Conservation (phyloP, 192 early-diverging fungal species). For the Helicostylum pulchrum region DNA sequence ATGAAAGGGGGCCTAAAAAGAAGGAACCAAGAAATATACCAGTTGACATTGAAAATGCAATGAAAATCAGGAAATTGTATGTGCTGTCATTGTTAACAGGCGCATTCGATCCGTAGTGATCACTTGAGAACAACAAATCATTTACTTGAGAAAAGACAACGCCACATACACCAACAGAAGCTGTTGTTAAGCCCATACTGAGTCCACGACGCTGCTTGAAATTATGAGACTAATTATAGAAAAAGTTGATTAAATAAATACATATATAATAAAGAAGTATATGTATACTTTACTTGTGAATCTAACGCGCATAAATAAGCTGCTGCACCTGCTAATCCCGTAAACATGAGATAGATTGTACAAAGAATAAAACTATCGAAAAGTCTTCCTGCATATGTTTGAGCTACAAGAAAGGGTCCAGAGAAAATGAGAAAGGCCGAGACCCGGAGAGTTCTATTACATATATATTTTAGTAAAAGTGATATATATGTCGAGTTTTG, state of each 20-base stretch:
- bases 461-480: not conserved
- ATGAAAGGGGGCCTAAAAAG: slow-evolving; percentile 16
- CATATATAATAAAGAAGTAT: not conserved
- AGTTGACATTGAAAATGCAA: slow-evolving; percentile 13
- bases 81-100: slow-evolving; percentile 11
- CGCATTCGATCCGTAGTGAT: slow-evolving; percentile 6
- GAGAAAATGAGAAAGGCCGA: slow-evolving; percentile 12
- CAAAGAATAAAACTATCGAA: slow-evolving; percentile 15
- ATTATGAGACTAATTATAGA: slow-evolving; percentile 20
- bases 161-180: slow-evolving; percentile 22
- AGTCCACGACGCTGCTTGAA: slow-evolving; percentile 31
- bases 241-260: not conserved
- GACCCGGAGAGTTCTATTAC: slow-evolving; percentile 15
- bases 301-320: slow-evolving; percentile 28
- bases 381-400: slow-evolving; percentile 22
- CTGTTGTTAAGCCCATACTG: slow-evolving; percentile 26
- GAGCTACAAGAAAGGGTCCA: slow-evolving; percentile 22
- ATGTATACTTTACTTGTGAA: slow-evolving; percentile 20
- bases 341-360: slow-evolving; percentile 16
- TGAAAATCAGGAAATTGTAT: slow-evolving; percentile 26
- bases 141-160: slow-evolving; percentile 32
- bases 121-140: slow-evolving; percentile 17
- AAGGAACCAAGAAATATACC: slow-evolving; percentile 26
- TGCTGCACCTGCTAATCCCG: slow-evolving; percentile 20
- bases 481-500: not conserved